Base-by-base conservation (phyloP, 768 basidiomycete species). In the Boletus vermiculosoides region DNA sequence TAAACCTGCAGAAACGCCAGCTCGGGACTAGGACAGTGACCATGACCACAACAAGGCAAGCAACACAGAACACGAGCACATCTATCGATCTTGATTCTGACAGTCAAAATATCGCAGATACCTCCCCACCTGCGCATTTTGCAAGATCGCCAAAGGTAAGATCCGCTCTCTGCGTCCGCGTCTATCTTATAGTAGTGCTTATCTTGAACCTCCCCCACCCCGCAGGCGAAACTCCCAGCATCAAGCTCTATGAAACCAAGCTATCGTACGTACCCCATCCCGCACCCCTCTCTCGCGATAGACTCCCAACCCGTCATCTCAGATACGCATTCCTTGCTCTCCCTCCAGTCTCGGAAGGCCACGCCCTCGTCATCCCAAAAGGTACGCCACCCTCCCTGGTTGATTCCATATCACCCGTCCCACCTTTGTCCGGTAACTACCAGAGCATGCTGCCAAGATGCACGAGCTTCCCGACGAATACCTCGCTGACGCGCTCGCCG, bases 271-370 rank as follows among this genome's bases (percentile, higher is more conserved):
- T 84, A 15, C 33, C 16, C n/a, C 15, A 22, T 2, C 56, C 47
- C 31, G 25, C 5, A 36, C 15, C 4, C 16, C 23, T 22, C 16
- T 5, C 28, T 15, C 8, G 11, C 36, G 22, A 12, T 33, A 25
- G 40, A 22, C 39, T 9, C 3, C n/a, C 22, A 30, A 4, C 25
- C 45, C 39, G n/a, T 0, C 30, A 15, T 9, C 23, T 1, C 37
- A 92, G 90, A 20, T 88, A 78, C 71, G 86, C 95, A 0, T 97
- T 98, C 78, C 81, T 97, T 59, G 94, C 97, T 59, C 90, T 98
- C 59, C 86, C 87, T 1, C 94, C 96, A 6, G 74, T 97, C 25
- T 79, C 92, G 12, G 87, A 83, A 64, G 94, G 94, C 1, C 92
- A 98, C 72, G 83, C 91, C 4, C 81, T 98, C 45, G 78, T 98